Percentiles rank a stretch among this genome's conserved stretches.
Evolutionary conservation across 441 rosid genomes (phyloP).

Genomic region (Brassica hybrid): DNA sequence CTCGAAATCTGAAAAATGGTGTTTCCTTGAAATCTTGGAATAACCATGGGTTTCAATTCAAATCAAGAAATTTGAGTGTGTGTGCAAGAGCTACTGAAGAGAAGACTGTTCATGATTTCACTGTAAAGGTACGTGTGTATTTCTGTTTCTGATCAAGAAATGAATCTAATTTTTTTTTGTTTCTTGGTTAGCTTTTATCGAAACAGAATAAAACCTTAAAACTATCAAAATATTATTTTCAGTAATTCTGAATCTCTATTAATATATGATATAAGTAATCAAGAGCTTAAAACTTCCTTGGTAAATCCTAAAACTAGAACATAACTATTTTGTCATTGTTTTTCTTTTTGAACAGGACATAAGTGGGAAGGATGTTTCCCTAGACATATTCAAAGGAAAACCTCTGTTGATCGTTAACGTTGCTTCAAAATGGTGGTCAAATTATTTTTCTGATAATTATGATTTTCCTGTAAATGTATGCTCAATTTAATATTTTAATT

Average conservation of each 20-base stretch:
- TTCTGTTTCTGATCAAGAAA: slow-evolving; percentile 5
- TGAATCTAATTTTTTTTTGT: background rate
- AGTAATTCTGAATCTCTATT: background rate
- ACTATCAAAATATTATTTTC: background rate
- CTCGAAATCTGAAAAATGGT: slow-evolving; percentile 52
- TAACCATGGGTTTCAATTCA: slow-evolving; percentile 40
- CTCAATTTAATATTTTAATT: background rate
- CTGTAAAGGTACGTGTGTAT: slow-evolving; percentile 66
- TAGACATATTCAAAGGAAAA: slow-evolving; percentile 80
- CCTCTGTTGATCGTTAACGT: slow-evolving; percentile 82
- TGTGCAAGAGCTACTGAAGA: slow-evolving; percentile 74
- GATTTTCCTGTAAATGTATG: slow-evolving; percentile 18
- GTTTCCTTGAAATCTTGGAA: slow-evolving; percentile 42
- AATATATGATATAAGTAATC: background rate
- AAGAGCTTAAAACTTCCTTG: background rate
- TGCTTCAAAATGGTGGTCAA: slow-evolving; percentile 74
- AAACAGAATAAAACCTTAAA: background rate
- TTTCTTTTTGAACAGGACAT: slow-evolving; percentile 61
- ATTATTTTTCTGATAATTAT: background rate
- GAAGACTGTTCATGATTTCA: slow-evolving; percentile 70
- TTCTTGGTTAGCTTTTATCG: background rate
- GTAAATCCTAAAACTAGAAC: background rate
- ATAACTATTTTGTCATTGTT: background rate
- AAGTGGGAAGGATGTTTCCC: slow-evolving; percentile 68
- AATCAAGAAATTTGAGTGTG: slow-evolving; percentile 51